phyloP scores from a whole-genome alignment of 2,329 filamentous ascomycete species.

The Colletotrichum lindemuthianum region DNA sequence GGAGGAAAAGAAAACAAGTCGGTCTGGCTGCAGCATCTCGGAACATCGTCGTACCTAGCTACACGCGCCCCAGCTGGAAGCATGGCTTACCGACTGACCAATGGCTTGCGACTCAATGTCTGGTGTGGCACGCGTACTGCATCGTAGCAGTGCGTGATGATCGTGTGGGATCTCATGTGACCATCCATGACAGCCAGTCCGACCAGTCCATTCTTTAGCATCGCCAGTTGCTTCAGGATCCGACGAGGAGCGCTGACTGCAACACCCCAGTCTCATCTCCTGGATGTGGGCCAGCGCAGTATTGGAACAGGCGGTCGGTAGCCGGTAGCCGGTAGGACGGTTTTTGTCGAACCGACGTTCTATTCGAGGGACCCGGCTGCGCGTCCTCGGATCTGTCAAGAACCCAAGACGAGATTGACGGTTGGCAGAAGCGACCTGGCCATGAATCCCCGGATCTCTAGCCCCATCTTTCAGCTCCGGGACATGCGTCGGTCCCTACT shows the following conservation, averaged over 20 bases:
- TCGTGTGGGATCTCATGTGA: constrained; percentile 27
- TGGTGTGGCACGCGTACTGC: neutral
- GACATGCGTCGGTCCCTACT: constrained; percentile 5
- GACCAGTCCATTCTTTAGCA: constrained; percentile 10
- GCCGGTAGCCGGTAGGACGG: constrained; percentile 4
- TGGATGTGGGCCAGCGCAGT: constrained; percentile 1
- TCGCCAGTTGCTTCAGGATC: neutral
- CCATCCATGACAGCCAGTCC: constrained; percentile 16
- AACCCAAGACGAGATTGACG: constrained; percentile 2
- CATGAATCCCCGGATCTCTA: constrained; percentile 31
- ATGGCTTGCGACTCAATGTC: neutral
- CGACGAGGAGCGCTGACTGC: neutral
- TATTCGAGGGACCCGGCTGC: neutral
- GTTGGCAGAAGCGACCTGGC: constrained; percentile 14
- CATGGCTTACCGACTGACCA: neutral
- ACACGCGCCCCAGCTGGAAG: neutral
- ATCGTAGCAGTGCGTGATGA: neutral
- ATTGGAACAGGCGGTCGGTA: neutral
- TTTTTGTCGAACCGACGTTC: neutral
- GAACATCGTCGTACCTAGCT: constrained; percentile 16
- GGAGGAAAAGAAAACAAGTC: neutral
- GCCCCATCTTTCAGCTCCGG: neutral
- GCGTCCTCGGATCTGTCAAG: constrained; percentile 19
- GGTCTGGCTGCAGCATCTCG: constrained; percentile 15
- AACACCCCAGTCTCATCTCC: constrained; percentile 13